A percentile compares a stretch with the other conserved stretches of the same genome.
Evolutionary conservation across 208 protist species (phyloP).

Genomic region (Herpetomonas samuelpessoai): DNA sequence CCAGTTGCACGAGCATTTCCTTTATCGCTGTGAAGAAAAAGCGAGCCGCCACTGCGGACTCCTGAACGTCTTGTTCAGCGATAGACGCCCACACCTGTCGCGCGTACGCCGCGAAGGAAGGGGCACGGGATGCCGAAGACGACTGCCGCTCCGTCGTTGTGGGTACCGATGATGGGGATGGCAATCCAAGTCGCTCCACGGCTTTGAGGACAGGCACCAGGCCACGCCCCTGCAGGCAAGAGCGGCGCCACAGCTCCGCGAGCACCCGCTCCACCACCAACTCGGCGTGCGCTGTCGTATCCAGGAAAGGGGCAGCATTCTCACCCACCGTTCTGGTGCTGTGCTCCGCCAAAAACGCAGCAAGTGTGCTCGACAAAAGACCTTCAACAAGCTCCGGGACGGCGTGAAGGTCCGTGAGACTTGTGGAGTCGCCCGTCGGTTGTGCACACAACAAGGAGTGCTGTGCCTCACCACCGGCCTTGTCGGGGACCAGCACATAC

Average conservation of each 20-base stretch:
- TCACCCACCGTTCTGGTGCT: too few species aligned
- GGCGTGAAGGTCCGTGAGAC: background rate
- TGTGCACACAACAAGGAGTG: background rate
- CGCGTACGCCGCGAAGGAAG: background rate
- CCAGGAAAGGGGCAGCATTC: background rate
- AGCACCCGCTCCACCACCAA: background rate
- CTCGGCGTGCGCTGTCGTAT: background rate
- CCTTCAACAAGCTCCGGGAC: background rate
- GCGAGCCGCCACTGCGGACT: background rate
- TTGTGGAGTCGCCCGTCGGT: background rate
- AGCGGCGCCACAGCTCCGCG: background rate
- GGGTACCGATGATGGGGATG: background rate
- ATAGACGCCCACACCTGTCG: background rate
- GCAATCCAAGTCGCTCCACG: background rate
- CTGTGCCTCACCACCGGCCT: background rate
- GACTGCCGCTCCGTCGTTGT: background rate
- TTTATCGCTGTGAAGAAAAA: background rate
- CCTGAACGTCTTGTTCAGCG: background rate
- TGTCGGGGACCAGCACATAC: background rate
- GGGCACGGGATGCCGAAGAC: too few species aligned
- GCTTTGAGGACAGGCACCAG: background rate
- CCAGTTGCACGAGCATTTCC: constrained; percentile 9
- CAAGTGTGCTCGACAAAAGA: background rate
- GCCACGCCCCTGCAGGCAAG: background rate
- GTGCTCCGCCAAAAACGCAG: background rate